A percentile compares a stretch with the other conserved stretches of the same genome.
Evolutionary conservation across 2,329 filamentous ascomycete genomes (phyloP).

Genomic region (Trichoderma koningii): DNA sequence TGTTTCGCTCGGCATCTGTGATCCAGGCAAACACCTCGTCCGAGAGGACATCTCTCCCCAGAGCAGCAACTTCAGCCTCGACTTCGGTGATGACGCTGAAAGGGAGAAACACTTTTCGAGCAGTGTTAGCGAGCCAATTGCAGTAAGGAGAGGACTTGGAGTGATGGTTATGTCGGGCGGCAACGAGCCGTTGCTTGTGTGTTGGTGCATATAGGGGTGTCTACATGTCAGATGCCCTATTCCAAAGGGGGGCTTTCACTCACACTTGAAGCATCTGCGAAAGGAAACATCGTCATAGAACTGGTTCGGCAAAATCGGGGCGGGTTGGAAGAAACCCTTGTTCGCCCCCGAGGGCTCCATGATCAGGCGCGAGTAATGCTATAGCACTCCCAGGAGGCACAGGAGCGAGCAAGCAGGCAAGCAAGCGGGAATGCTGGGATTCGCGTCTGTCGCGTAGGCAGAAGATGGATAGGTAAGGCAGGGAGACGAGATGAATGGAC

Average conservation of each 20-base stretch:
- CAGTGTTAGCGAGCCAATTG: neutral
- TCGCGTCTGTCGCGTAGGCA: conserved; percentile 8
- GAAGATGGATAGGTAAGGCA: neutral
- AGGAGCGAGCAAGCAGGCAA: neutral
- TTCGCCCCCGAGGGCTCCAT: conserved; percentile 51
- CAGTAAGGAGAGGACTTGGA: neutral
- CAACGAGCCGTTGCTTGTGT: neutral
- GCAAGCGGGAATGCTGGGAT: neutral
- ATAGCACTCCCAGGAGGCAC: neutral
- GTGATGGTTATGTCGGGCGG: neutral
- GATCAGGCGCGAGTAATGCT: neutral
- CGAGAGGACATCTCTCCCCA: conserved; percentile 57
- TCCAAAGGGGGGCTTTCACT: conserved; percentile 29
- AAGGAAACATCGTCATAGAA: conserved; percentile 58
- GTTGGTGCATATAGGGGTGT: neutral
- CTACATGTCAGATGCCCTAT: no score
- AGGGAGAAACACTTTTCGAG: conserved; percentile 52
- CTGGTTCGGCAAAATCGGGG: conserved; percentile 56
- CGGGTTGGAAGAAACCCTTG: conserved; percentile 58
- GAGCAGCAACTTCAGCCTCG: conserved; percentile 47
- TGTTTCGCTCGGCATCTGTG: conserved; percentile 65
- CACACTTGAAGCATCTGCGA: conserved; percentile 55
- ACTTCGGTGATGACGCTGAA: conserved; percentile 42
- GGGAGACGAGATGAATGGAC: neutral
- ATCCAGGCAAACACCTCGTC: conserved; percentile 58